Evolutionary conservation across 2,329 filamentous ascomycete genomes (phyloP).

Genomic region (Stagonosporopsis vannaccii): DNA sequence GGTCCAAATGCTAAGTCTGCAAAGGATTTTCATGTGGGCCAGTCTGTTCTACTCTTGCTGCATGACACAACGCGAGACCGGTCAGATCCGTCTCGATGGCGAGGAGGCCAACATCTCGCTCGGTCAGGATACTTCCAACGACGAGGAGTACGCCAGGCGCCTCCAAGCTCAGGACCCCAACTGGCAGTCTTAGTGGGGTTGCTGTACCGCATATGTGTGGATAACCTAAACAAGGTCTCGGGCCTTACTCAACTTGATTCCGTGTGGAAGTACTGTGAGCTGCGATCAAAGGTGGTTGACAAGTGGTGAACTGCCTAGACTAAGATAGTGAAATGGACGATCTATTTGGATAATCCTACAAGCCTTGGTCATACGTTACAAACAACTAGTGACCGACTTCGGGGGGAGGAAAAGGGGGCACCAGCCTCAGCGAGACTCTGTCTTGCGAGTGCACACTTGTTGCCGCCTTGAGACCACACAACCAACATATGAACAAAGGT

Average conservation of each 20-base stretch:
- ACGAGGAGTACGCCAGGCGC: constrained; percentile 30
- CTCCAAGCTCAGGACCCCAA: constrained; percentile 32
- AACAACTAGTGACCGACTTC: no score
- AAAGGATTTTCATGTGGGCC: constrained; percentile 36
- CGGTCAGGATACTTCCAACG: constrained; percentile 13
- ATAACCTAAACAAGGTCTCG: not conserved
- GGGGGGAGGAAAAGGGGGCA: no score
- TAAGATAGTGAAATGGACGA: not conserved
- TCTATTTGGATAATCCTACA: not conserved
- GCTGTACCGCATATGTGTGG: not conserved
- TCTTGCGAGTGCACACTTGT: no score
- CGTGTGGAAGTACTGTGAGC: not conserved
- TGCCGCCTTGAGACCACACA: no score
- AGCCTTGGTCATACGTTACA: no score
- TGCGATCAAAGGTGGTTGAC: not conserved
- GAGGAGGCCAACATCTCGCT: constrained; percentile 30
- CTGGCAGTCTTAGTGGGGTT: constrained; percentile 19
- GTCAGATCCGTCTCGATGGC: constrained; percentile 30
- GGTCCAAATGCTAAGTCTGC: constrained; percentile 5
- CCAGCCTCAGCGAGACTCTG: no score
- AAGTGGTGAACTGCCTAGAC: not conserved
- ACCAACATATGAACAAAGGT: no score
- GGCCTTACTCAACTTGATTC: not conserved
- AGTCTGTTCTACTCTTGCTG: constrained; percentile 38
- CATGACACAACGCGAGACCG: constrained; percentile 31